Percentiles rank a stretch among this genome's conserved stretches.
Evolutionary conservation across 1,139 yeast genomes (phyloP).

Genomic region (Kluyveromyces sp.): DNA sequence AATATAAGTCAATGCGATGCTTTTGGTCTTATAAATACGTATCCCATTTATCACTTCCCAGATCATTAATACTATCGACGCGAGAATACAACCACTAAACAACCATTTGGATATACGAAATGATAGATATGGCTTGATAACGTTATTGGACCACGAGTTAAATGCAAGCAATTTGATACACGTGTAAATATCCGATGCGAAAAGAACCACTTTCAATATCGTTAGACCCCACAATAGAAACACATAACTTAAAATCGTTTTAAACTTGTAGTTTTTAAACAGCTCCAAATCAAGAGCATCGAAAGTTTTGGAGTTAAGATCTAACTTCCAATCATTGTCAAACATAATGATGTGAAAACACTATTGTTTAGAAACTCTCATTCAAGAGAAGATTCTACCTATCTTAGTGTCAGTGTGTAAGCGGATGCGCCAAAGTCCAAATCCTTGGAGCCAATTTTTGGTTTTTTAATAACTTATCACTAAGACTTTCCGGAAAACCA

Average conservation of each 20-base stretch:
- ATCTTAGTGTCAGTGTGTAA: too few species aligned
- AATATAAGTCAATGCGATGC: slow-evolving; percentile 65
- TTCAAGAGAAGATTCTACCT: too few species aligned
- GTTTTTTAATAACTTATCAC: too few species aligned
- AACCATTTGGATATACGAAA: slow-evolving; percentile 69
- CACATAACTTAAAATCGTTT: slow-evolving; percentile 49
- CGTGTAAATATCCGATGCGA: slow-evolving; percentile 73
- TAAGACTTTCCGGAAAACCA: too few species aligned
- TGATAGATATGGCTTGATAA: slow-evolving; percentile 48
- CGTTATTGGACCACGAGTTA: slow-evolving; percentile 60
- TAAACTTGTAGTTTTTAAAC: slow-evolving; percentile 48
- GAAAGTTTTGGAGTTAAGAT: slow-evolving; percentile 27
- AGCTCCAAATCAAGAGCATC: slow-evolving; percentile 35
- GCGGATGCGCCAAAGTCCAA: too few species aligned
- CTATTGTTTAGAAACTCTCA: too few species aligned
- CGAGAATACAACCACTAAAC: slow-evolving; percentile 77
- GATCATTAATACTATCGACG: slow-evolving; percentile 52
- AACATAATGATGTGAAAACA: slow-evolving; percentile 10
- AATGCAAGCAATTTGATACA: slow-evolving; percentile 68
- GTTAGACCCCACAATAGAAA: slow-evolving; percentile 42
- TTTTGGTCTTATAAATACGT: slow-evolving; percentile 48
- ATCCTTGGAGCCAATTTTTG: too few species aligned
- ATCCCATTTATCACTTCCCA: slow-evolving; percentile 58
- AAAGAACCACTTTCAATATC: slow-evolving; percentile 47
- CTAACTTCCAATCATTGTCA: slow-evolving; percentile 20